phyloP scores from a whole-genome alignment of 768 basidiomycete species.

The Mycena galopus region DNA sequence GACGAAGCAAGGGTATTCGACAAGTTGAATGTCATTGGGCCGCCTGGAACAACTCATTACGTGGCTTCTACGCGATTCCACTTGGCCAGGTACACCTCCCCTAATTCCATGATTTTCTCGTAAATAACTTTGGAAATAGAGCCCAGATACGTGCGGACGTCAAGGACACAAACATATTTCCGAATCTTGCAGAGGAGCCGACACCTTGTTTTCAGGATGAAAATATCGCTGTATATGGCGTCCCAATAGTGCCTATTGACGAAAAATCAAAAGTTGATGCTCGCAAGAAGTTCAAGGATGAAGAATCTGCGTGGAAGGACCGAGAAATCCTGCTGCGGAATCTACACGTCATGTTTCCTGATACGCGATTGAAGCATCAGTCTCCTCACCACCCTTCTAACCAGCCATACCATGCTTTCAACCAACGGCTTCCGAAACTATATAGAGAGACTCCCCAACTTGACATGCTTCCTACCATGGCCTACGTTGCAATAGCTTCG shows the following conservation, averaged over 20 bases:
- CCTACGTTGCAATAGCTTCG: constrained; percentile 52
- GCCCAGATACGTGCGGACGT: constrained; percentile 64
- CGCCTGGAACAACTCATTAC: constrained; percentile 77
- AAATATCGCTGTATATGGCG: constrained; percentile 73
- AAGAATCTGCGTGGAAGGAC: not conserved
- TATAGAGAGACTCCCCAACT: constrained; percentile 16
- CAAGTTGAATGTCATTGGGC: constrained; percentile 75
- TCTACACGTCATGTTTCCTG: constrained; percentile 10
- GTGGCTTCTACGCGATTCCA: constrained; percentile 80
- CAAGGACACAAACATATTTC: constrained; percentile 54
- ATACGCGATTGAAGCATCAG: not conserved
- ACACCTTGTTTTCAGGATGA: constrained; percentile 71
- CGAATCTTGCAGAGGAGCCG: constrained; percentile 38
- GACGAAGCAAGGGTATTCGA: not conserved
- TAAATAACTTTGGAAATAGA: constrained; percentile 48
- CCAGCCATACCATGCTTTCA: constrained; percentile 50
- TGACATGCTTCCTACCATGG: constrained; percentile 52
- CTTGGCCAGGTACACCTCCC: constrained; percentile 67
- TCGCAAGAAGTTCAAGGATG: no score
- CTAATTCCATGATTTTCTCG: not conserved
- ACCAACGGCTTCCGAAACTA: constrained; percentile 53
- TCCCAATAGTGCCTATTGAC: constrained; percentile 55
- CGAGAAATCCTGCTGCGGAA: not conserved
- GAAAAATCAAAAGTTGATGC: not conserved
- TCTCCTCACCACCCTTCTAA: not conserved